A percentile compares a stretch with the other conserved stretches of the same genome.
These are phyloP conservation scores for Mixia osmundae DNA, from an alignment of 1,284 basidiomycete genomes.

Conservation along the genomic window DNA sequence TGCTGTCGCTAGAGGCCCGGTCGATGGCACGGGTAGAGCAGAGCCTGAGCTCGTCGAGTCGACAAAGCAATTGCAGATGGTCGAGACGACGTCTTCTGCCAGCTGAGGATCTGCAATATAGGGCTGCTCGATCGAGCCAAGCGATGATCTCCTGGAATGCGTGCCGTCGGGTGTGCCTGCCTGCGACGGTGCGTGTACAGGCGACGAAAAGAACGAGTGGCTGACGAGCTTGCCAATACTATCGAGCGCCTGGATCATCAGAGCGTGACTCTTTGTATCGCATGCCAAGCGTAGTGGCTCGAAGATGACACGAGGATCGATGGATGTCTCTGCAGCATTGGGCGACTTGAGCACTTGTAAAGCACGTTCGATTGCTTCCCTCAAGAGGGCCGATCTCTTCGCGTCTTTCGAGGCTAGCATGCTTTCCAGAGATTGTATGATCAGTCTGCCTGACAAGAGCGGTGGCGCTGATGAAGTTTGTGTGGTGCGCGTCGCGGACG, in stretches of 20 bases:
- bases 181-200: conserved; percentile 16
- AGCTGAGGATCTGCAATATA: conserved; percentile 22
- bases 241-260: conserved; percentile 83
- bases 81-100: conserved; percentile 74
- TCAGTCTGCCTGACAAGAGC: conserved; percentile 20
- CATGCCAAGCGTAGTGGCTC: conserved; percentile 79
- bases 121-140: neutral
- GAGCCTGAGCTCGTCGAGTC: conserved; percentile 26
- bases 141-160: neutral
- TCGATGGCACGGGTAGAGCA: no score
- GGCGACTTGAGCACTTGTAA: conserved; percentile 56
- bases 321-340: conserved; percentile 39
- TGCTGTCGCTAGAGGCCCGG: conserved; percentile 36
- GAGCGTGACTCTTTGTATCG: conserved; percentile 70
- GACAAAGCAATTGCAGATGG: conserved; percentile 74
- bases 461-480: no score
- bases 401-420: conserved; percentile 77
- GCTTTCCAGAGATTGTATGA: conserved; percentile 64
- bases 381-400: conserved; percentile 51
- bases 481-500: no score
- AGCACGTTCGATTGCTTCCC: conserved; percentile 56
- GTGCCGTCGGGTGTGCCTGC: neutral
- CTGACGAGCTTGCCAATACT: conserved; percentile 89
- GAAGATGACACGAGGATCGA: conserved; percentile 23
- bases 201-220: conserved; percentile 82